Conservation (phyloP, 2,329 filamentous ascomycete species). For the Talaromyces piceae region DNA sequence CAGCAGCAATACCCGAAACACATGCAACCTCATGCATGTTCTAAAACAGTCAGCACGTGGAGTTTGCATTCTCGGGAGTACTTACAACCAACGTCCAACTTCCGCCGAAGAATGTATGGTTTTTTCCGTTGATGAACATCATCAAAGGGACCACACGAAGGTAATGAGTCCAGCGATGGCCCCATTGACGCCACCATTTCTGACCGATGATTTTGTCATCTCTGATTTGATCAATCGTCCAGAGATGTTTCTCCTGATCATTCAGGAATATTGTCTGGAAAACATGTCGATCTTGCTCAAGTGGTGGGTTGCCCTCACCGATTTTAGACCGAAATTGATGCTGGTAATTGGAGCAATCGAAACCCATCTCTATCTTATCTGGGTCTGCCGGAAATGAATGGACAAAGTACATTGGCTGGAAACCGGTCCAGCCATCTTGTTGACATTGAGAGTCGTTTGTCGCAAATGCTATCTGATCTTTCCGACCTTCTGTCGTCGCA, state of each 20-base stretch:
- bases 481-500: conserved; percentile 34
- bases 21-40: conserved; percentile 61
- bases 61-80: conserved; percentile 5
- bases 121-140: conserved; percentile 63
- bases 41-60: conserved; percentile 12
- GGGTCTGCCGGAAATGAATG: conserved; percentile 48
- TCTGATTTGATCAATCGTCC: conserved; percentile 52
- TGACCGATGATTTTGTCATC: conserved; percentile 49
- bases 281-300: conserved; percentile 52
- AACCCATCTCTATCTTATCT: conserved; percentile 55
- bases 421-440: conserved; percentile 34
- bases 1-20: conserved; percentile 63
- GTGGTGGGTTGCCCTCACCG: conserved; percentile 18
- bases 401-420: conserved; percentile 56
- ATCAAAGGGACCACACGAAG: conserved; percentile 59
- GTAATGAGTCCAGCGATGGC: conserved; percentile 55
- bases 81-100: conserved; percentile 62
- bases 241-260: conserved; percentile 48
- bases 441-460: conserved; percentile 31
- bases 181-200: conserved; percentile 59
- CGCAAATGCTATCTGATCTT: conserved; percentile 42
- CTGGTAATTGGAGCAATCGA: conserved; percentile 70
- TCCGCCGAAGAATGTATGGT: conserved; percentile 56
- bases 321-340: conserved; percentile 53
- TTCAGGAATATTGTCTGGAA: conserved; percentile 62